Base-by-base conservation (phyloP, 306 rosid species). In the Quercus aquifolioides region DNA sequence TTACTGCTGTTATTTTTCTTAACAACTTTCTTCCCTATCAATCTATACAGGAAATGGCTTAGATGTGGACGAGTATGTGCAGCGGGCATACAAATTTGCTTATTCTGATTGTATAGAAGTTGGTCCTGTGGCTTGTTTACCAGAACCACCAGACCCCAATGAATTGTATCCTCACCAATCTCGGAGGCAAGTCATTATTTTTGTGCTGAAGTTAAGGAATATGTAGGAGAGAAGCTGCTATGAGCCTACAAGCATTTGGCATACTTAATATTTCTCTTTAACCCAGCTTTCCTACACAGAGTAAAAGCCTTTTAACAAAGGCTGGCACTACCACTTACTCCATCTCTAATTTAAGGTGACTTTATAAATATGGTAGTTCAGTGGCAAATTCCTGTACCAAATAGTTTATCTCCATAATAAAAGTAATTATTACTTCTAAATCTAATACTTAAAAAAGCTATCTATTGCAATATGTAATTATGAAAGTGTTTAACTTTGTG, bases 131-230 rank as follows among this genome's bases (percentile, higher is more conserved):
- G 91, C 99, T 75, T 91, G 92, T 86, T 87, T 93, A 84, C 96
- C 98, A 62, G 98, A 93, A 85, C 96, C 99, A 38, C 99, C 98
- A 19, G 96, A 93, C 81, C 99, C 99, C 31, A 93, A 91, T 82
- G 98, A 93, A 83, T 85, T 95, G 76, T 95, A 95, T 90, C 98
- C 99, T 83, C 98, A 96, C 49, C 97, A 95, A 82, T 93, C 97
- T 80, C 90, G 91, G 81, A 93, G 96, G 99, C 84, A 80, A 64
- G 90, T 76, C 80, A 28, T 28, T 28, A 12, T 31, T 75, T 38
- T 25, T 25, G 25, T 25, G 25, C 25, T 25, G 25, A 12, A 20
- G 12, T 54, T 7, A 31, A 31, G 41, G 55, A 33, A 52, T 62
- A 13, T 20, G 58, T 55, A 52, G 26, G 74, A 18, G 14, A 20